Base-by-base conservation (phyloP, 176 grass and related monocot genomes). In the Urochloa ruziziensis region DNA sequence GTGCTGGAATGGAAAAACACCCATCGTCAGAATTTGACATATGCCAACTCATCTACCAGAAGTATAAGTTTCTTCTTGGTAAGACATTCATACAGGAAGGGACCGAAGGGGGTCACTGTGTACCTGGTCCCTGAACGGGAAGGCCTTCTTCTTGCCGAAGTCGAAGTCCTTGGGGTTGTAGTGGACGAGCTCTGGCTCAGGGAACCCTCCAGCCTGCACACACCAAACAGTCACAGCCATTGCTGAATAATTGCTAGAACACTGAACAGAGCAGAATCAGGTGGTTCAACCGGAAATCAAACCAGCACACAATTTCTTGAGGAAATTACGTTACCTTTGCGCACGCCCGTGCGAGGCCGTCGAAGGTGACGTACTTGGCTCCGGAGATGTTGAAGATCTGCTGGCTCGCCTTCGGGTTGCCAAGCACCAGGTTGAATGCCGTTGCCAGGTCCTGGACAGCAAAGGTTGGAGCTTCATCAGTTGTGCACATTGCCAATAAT, bases 381-480 rank as follows among this genome's bases (percentile, higher is more conserved):
- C 96, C 93, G 2, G 96, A 96, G 80, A 99, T 96, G 87, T 99
- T 96, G 93, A 90, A 99, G 54, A 98, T 94, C 91, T 98, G 89
- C 77, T 85, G 91, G 67, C 87, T 94, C 63, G 96, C 96, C 86
- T 94, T 99, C 7, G 93, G 83, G 80, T 94, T 94, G n/a, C 85
- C 89, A 11, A 99, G 93, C 61, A 84, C 91, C 42, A 62, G 82
- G 19, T 79, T 56, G 70, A 99, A 99, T 34, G 89, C 93, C 51
- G 23, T 77, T 19, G 96, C 96, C 47, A 99, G 54, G 62, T 99
- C 96, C 89, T 94, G 80, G 34, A 11, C 29, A 80, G n/a, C 16
- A 34, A 42, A 59, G 65, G 24, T 62, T 2, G 58, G 70, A 62
- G 21, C 18, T 8, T n/a, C n/a, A n/a, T 67, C 39, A 51, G n/a